phyloP scores from a whole-genome alignment of 2,329 filamentous ascomycete species.

The Cercospora sp. region DNA sequence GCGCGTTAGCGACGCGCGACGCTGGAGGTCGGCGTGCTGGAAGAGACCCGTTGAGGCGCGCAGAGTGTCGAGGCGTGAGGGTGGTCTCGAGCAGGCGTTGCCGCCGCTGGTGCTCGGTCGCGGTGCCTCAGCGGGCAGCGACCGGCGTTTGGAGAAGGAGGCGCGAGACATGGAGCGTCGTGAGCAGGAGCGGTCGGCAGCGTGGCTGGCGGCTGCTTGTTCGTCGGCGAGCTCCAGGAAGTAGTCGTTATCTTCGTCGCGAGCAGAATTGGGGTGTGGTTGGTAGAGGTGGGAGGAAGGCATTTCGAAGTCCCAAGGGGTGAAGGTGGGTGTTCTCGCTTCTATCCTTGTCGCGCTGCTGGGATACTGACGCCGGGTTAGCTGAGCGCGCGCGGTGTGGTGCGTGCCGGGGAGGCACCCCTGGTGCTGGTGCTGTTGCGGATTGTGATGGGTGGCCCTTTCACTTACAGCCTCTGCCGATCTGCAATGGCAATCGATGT shows the following conservation, averaged over 20 bases:
- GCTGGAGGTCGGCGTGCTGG: conserved; percentile 17
- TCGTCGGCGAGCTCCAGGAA: conserved; percentile 37
- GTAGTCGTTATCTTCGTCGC: conserved; percentile 25
- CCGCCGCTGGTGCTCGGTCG: conserved; percentile 8
- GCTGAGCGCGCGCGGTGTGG: not conserved
- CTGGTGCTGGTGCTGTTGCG: conserved; percentile 3
- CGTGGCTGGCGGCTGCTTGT: conserved; percentile 48
- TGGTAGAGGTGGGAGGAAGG: not conserved
- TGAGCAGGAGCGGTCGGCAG: not conserved
- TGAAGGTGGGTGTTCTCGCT: not conserved
- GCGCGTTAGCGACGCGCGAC: conserved; percentile 10
- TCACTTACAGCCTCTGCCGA: not conserved
- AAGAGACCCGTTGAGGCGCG: conserved; percentile 26
- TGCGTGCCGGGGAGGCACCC: not conserved
- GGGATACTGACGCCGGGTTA: too few species aligned
- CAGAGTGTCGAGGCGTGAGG: conserved; percentile 27
- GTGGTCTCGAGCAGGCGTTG: conserved; percentile 19
- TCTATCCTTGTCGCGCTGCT: not conserved
- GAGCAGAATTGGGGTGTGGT: conserved; percentile 4
- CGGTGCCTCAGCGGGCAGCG: conserved; percentile 13
- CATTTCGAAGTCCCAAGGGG: not conserved
- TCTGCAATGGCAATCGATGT: not conserved
- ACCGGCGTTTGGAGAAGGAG: conserved; percentile 21
- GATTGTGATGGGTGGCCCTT: not conserved
- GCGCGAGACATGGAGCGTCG: conserved; percentile 16